These are phyloP conservation scores for Closterium sp. DNA, from an alignment of 139 green algal species.

Conservation along the genomic window DNA sequence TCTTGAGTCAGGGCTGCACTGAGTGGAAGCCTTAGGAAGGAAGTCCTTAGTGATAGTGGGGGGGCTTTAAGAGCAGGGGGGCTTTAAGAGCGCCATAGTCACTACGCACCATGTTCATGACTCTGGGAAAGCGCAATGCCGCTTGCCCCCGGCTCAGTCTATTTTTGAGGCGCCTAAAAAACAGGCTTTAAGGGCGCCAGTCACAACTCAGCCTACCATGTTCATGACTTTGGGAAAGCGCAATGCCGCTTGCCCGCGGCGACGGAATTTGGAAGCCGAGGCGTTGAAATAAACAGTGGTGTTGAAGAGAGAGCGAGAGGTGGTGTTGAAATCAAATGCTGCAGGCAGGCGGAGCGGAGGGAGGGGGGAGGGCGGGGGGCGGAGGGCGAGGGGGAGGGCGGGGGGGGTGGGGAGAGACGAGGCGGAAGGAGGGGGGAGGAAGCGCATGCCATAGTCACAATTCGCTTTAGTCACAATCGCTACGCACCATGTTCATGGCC, in stretches of 20 bases:
- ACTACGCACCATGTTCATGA: constrained; percentile 25
- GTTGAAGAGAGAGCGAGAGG: not conserved
- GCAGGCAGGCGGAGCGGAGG: not conserved
- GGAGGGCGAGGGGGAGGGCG: not conserved
- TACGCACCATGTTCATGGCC: constrained; percentile 33
- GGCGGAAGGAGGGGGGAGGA: not conserved
- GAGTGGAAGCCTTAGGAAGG: too few species aligned
- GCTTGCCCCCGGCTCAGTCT: too few species aligned
- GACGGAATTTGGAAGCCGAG: not conserved
- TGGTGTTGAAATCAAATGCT: constrained; percentile 41
- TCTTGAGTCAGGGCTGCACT: too few species aligned
- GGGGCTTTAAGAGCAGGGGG: constrained; percentile 68
- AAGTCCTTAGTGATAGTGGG: constrained; percentile 64
- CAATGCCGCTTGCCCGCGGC: not conserved
- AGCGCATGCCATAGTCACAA: too few species aligned
- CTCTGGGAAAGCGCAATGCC: not conserved
- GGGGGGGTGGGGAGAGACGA: not conserved
- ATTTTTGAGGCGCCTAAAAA: too few species aligned
- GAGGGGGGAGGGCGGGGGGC: not conserved
- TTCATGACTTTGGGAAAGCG: not conserved
- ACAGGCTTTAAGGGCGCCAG: too few species aligned
- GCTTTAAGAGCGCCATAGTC: not conserved
- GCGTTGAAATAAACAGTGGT: not conserved
- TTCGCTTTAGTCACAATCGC: too few species aligned
- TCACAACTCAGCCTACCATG: not conserved